Base-by-base conservation (phyloP, 352 stramenopile genomes). In the Phytophthora agathidicida region DNA sequence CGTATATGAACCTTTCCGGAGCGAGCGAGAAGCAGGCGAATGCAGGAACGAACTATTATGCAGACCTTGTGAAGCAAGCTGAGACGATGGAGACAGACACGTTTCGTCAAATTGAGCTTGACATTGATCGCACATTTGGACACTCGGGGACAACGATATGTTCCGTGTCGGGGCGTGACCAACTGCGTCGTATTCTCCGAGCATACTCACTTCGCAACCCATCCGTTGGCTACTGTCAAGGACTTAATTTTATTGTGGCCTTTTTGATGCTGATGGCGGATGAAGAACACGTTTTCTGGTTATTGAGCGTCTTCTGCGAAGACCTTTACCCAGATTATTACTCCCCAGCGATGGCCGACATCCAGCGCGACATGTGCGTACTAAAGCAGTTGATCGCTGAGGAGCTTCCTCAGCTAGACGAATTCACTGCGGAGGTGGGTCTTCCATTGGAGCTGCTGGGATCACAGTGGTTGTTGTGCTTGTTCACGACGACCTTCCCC, bases 401-500 rank as follows among this genome's bases (percentile, higher is more conserved):
- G 37, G 83, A 96, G 28, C 60, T 97, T 13, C 86, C 86, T 16
- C 37, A 62, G 7, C 56, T 97, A 0, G 71, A 95, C 11, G 74
- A 84, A n/a, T 92, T 92, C 43, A 86, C 89, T 2, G 60, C 73
- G 9, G 69, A 92, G 19, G 66, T 95, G 30, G 86, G 86, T 2
- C 68, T 96, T 17, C 89, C 87, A n/a, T 71, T 97, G 11, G 85
- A 96, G 50, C 69, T 96, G 2, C 56, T 97, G 3, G 90, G 89
- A 2, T 94, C 87, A 7, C 88, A 97, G 76, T 97, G 90, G 90
- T 70, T 97, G 16, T 42, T 97, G 7, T 97, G 90, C 50, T 59
- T 97, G 14, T 97, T 97, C 67, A 93, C 93, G 5, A 97, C 91
- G 16, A 96, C 86, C 2, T 92, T 97, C 19, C 86, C 86, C 4